phyloP scores from a whole-genome alignment of 31 red algal species.

The Asparagopsis taxiformis region DNA sequence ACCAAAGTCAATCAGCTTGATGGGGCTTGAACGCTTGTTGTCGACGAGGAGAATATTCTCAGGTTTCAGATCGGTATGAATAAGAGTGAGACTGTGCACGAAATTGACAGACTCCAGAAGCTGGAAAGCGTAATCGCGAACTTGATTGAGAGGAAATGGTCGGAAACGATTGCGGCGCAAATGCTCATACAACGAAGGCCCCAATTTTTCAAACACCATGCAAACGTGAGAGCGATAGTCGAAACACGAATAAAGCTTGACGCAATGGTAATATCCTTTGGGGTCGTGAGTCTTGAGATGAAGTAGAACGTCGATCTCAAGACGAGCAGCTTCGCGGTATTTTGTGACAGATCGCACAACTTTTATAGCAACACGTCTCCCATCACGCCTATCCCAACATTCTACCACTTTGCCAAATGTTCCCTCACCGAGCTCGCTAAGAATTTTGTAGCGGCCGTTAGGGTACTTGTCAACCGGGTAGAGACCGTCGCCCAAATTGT shows the following conservation, averaged over 20 bases:
- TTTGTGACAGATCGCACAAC: slow-evolving; percentile 78
- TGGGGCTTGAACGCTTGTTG: slow-evolving; percentile 18
- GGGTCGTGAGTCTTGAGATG: slow-evolving; percentile 59
- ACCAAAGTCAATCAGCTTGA: slow-evolving; percentile 99
- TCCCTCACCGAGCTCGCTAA: slow-evolving; percentile 78
- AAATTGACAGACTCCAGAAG: slow-evolving; percentile 89
- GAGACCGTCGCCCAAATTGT: slow-evolving; percentile 79
- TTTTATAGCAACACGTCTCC: slow-evolving; percentile 80
- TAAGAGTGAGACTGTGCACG: slow-evolving; percentile 80
- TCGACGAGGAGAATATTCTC: slow-evolving; percentile 92
- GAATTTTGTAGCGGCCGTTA: slow-evolving; percentile 85
- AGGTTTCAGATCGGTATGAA: slow-evolving; percentile 98
- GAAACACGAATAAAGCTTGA: slow-evolving; percentile 85
- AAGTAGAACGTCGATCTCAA: slow-evolving; percentile 81
- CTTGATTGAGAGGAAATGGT: slow-evolving; percentile 67
- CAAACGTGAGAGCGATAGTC: slow-evolving; percentile 90
- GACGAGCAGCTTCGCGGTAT: slow-evolving; percentile 75
- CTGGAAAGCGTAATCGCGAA: slow-evolving; percentile 84
- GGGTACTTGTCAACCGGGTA: slow-evolving; percentile 54
- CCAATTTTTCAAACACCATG: slow-evolving; percentile 98
- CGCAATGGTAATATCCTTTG: slow-evolving; percentile 66
- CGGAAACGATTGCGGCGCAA: slow-evolving; percentile 80
- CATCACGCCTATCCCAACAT: slow-evolving; percentile 65
- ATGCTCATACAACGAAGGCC: slow-evolving; percentile 87
- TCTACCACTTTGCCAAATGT: slow-evolving; percentile 95